phyloP scores from a whole-genome alignment of 345 rosid species.

The Geranium rotundifolium region DNA sequence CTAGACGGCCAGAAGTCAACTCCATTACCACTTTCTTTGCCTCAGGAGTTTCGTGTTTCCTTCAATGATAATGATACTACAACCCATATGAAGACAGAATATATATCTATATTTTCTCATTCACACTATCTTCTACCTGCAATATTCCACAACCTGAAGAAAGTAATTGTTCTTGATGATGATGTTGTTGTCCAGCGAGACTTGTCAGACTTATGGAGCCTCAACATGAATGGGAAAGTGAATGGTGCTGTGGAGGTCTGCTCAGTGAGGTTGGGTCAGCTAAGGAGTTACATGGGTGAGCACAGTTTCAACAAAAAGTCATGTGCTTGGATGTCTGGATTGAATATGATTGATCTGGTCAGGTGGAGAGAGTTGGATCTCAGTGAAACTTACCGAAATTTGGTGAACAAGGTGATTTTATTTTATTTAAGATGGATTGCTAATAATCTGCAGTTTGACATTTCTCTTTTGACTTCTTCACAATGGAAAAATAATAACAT shows the following conservation, averaged over 20 bases:
- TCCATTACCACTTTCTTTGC: constrained; percentile 36
- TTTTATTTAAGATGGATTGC: neutral
- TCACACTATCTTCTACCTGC: constrained; percentile 74
- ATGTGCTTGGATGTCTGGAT: constrained; percentile 91
- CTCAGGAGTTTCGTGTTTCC: constrained; percentile 80
- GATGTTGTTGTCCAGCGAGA: constrained; percentile 86
- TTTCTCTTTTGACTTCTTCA: too few species aligned
- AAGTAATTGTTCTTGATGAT: constrained; percentile 73
- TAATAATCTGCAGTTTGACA: neutral
- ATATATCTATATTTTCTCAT: constrained; percentile 62
- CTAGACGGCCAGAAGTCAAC: constrained; percentile 30
- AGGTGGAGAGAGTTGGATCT: constrained; percentile 56
- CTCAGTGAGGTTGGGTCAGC: constrained; percentile 58
- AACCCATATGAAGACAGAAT: constrained; percentile 44
- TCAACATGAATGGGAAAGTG: constrained; percentile 75
- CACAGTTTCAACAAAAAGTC: constrained; percentile 28
- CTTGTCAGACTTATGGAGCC: constrained; percentile 60
- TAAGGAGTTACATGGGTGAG: constrained; percentile 36
- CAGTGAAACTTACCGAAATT: constrained; percentile 46
- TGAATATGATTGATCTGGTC: constrained; percentile 67
- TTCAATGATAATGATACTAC: constrained; percentile 25
- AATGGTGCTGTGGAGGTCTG: constrained; percentile 61
- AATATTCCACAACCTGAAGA: constrained; percentile 53
- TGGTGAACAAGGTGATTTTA: constrained; percentile 41
- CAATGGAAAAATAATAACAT: too few species aligned